These are phyloP conservation scores for Schizochytrium sp. DNA, from an alignment of 108 stramenopile genomes.

Conservation along the genomic window DNA sequence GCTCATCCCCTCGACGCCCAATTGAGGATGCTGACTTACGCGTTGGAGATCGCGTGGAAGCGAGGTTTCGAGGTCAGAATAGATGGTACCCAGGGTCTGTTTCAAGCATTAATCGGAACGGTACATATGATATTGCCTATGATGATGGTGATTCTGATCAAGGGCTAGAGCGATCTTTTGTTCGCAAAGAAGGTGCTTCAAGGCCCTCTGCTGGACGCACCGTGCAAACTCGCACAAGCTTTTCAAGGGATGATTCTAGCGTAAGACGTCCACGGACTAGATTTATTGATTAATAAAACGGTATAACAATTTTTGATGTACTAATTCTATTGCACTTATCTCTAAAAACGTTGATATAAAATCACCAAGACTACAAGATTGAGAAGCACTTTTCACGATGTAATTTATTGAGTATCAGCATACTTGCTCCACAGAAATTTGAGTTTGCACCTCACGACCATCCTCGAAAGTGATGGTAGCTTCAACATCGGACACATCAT, in stretches of 20 bases:
- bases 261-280: too few relatives aligned
- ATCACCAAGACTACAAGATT: too few relatives aligned
- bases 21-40: neutral
- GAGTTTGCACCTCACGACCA: neutral
- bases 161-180: neutral
- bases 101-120: slow-evolving; percentile 60
- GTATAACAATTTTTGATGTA: too few relatives aligned
- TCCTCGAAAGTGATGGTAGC: slow-evolving; percentile 12
- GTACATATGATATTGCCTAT: slow-evolving; percentile 68
- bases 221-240: slow-evolving; percentile 6
- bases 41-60: slow-evolving; percentile 68
- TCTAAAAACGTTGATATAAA: too few relatives aligned
- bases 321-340: too few relatives aligned
- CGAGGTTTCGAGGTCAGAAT: slow-evolving; percentile 61
- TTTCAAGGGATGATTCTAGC: neutral
- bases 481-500: neutral
- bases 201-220: neutral
- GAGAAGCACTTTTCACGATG: neutral
- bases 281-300: too few relatives aligned
- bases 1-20: slow-evolving; percentile 61
- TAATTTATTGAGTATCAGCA: neutral
- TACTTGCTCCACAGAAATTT: neutral
- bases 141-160: slow-evolving; percentile 71
- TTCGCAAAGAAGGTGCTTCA: neutral
- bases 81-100: slow-evolving; percentile 67